phyloP scores from a whole-genome alignment of 805 yeast genomes.

The Teunomyces pallodes region DNA sequence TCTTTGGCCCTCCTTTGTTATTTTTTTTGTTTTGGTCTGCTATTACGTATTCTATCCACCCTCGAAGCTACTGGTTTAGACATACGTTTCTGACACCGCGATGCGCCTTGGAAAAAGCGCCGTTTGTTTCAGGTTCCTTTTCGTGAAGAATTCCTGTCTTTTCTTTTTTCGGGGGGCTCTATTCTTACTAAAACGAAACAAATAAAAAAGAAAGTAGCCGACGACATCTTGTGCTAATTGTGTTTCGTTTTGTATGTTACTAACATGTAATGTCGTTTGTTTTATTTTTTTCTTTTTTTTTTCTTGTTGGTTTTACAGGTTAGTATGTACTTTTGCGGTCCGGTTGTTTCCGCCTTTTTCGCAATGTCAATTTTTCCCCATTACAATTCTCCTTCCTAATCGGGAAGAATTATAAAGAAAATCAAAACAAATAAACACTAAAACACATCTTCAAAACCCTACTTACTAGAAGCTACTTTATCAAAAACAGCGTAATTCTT shows the following conservation, averaged over 20 bases:
- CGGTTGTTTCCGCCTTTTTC: not conserved
- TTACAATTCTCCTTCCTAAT: conserved; percentile 1
- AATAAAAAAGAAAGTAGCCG: too few relatives aligned
- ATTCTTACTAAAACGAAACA: too few relatives aligned
- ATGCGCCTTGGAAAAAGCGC: not conserved
- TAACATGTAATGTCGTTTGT: too few relatives aligned
- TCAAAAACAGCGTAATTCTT: not conserved
- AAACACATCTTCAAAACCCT: not conserved
- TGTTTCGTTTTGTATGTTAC: too few relatives aligned
- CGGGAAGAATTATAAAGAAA: not conserved
- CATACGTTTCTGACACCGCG: not conserved
- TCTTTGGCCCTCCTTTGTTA: not conserved
- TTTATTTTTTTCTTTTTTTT: not conserved
- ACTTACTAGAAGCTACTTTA: not conserved
- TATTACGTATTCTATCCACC: not conserved
- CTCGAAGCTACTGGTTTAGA: too few relatives aligned
- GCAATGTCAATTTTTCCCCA: not conserved
- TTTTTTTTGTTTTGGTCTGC: not conserved
- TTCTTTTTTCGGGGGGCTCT: not conserved
- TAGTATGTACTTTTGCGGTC: not conserved
- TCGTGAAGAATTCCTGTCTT: not conserved
- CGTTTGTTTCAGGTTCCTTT: not conserved
- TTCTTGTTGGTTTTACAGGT: not conserved
- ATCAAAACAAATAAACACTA: not conserved
- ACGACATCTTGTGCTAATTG: too few relatives aligned